These are phyloP conservation scores for Atkinsonella texensis DNA, from an alignment of 2,329 filamentous ascomycete genomes.

Conservation along the genomic window DNA sequence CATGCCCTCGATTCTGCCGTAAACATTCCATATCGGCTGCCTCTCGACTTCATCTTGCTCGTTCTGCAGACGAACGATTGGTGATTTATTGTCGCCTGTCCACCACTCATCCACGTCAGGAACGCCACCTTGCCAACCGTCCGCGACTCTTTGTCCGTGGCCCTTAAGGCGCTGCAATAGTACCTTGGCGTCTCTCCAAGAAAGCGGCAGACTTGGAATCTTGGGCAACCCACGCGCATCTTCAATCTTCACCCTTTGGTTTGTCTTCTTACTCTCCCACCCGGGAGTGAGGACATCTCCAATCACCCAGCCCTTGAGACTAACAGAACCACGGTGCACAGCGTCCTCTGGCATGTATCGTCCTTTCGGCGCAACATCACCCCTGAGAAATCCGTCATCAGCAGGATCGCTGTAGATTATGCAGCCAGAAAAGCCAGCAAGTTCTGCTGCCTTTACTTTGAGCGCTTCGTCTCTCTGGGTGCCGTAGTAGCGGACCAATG, in stretches of 20 bases:
- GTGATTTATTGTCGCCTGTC: conserved; percentile 65
- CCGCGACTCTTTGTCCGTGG: conserved; percentile 54
- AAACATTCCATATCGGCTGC: conserved; percentile 85
- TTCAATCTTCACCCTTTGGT: conserved; percentile 54
- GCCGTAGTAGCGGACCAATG: conserved; percentile 70
- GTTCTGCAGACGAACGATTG: conserved; percentile 72
- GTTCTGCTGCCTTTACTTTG: conserved; percentile 82
- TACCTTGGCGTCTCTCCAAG: conserved; percentile 78
- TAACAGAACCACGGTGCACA: conserved; percentile 73
- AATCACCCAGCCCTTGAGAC: conserved; percentile 67
- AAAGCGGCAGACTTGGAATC: conserved; percentile 81
- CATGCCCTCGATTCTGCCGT: conserved; percentile 71
- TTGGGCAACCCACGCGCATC: conserved; percentile 62
- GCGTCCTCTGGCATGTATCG: conserved; percentile 70
- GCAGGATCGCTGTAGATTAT: conserved; percentile 86
- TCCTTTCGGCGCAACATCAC: conserved; percentile 62
- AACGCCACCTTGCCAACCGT: conserved; percentile 66
- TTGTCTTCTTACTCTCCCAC: conserved; percentile 57
- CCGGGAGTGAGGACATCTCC: conserved; percentile 91
- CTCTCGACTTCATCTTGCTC: conserved; percentile 71
- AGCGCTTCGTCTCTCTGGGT: conserved; percentile 59
- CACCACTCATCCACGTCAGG: conserved; percentile 70
- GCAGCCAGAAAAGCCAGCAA: conserved; percentile 75
- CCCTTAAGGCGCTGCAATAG: conserved; percentile 67
- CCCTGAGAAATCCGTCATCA: conserved; percentile 69